Evolutionary conservation across 371 early-diverging fungal genomes (phyloP), one percentile per base, ranked within the genome.

Genomic region (Syncephalastrum monosporum): DNA sequence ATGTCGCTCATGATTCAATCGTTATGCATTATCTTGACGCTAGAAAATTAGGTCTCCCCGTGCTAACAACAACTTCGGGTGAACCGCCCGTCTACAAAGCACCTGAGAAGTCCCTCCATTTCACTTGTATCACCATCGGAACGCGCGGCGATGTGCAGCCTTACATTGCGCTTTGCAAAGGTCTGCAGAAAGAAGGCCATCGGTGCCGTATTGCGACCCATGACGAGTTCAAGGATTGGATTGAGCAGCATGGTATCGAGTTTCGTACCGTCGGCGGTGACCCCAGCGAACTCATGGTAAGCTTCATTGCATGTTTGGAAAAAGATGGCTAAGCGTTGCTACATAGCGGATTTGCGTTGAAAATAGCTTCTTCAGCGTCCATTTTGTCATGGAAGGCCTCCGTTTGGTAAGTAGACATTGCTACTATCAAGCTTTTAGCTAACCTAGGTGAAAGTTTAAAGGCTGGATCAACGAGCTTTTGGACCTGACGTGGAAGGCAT

Each of bases 111-210:
- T 73, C 87, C 4, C 60, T 92, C 59, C 91, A 82, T 57, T 85
- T 92, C 55, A 91, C 92, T 0, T 86, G 86, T 55, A 65, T 91
- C 42, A 91, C 92, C 0, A 90, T 93, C 57, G 93, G 93, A n/a
- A 88, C 91, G 7, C 80, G 93, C 41, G 93, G 93, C 6, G 93
- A 92, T 68, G 91, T 93, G 0, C 91, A 93, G 60, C 93, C 92
- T 0, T 93, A 89, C 53, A 89, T 93, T 67, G 91, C 92, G 0
- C 75, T 91, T 13, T 86, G 89, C 67, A 91, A 92, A 71, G 79
- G 83, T 3, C 66, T 93, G 10, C 82, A 82, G 81, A 72, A 69
- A 43, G 82, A 89, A 59, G 91, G 91, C 1, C 93, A 92, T 58
- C 68, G 65, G 15, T 88, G 88, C 53, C 79, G 87, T 29, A 91